These are phyloP conservation scores for Paragyromitra xinjiangensis DNA, from an alignment of 495 filamentous ascomycete species.

Conservation along the genomic window DNA sequence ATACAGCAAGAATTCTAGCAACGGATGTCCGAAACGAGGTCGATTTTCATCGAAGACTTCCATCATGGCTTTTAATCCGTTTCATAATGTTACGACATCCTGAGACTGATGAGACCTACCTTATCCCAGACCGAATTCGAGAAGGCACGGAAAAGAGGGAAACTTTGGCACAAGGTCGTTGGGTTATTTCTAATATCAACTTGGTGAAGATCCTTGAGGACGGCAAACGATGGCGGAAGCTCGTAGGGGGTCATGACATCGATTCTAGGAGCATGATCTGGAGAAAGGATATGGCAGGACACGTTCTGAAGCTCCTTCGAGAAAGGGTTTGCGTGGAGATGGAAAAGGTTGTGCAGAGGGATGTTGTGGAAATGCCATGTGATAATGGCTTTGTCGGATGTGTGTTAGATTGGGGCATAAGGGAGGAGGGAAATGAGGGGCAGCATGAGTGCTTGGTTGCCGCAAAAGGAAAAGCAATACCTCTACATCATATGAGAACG, in stretches of 20 bases:
- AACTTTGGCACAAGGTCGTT: slow-evolving; percentile 17
- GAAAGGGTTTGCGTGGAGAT: slow-evolving; percentile 56
- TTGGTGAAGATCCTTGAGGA: slow-evolving; percentile 22
- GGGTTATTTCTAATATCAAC: slow-evolving; percentile 36
- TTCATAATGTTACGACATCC: slow-evolving; percentile 48
- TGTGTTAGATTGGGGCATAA: slow-evolving; percentile 45
- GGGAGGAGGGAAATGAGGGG: slow-evolving; percentile 7
- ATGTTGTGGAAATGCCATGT: slow-evolving; percentile 65
- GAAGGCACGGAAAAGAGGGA: slow-evolving; percentile 32
- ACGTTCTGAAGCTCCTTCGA: slow-evolving; percentile 42
- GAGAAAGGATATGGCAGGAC: slow-evolving; percentile 42
- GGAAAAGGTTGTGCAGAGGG: slow-evolving; percentile 64
- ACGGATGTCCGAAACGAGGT: slow-evolving; percentile 48
- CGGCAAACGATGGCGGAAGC: slow-evolving; percentile 38
- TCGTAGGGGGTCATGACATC: slow-evolving; percentile 26
- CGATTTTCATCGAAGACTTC: slow-evolving; percentile 51
- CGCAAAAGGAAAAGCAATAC: slow-evolving; percentile 42
- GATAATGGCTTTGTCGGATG: slow-evolving; percentile 44
- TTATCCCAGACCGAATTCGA: slow-evolving; percentile 52
- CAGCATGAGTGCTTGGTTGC: slow-evolving; percentile 27
- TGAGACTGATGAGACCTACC: slow-evolving; percentile 39
- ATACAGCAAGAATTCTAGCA: slow-evolving; percentile 50
- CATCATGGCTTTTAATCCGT: slow-evolving; percentile 47
- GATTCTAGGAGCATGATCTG: slow-evolving; percentile 29
- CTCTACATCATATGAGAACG: slow-evolving; percentile 50